These are phyloP conservation scores for Dendrocalamus latiflorus DNA, from an alignment of 202 grass and related monocot species.

Conservation along the genomic window DNA sequence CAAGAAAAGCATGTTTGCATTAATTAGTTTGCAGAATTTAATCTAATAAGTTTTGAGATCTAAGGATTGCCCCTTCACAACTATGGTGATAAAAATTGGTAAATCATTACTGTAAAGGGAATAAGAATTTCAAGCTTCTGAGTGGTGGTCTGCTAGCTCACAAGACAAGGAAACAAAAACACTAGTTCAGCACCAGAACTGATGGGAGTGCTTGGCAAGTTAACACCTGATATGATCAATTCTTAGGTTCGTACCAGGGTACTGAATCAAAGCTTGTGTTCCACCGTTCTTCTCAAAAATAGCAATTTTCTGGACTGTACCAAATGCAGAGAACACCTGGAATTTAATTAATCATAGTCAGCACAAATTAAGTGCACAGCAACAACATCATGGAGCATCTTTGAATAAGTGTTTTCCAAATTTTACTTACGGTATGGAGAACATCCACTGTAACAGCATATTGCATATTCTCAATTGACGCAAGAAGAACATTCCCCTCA, in stretches of 20 bases:
- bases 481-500: conserved; percentile 81
- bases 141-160: background rate
- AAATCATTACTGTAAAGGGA: background rate
- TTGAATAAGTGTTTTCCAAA: background rate
- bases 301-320: conserved; percentile 69
- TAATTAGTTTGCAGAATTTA: background rate
- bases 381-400: background rate
- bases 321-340: conserved; percentile 76
- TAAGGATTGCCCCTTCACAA: no score
- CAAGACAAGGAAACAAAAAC: no score
- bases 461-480: conserved; percentile 79
- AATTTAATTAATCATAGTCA: conserved; percentile 25
- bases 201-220: background rate
- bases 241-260: conserved; percentile 43
- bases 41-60: background rate
- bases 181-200: background rate
- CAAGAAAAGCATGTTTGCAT: background rate
- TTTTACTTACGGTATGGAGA: conserved; percentile 66
- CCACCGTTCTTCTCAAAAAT: conserved; percentile 83
- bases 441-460: conserved; percentile 81
- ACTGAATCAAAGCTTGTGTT: conserved; percentile 80
- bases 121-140: background rate
- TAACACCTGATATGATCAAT: background rate
- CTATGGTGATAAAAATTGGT: background rate
- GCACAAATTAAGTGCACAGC: background rate